These are phyloP conservation scores for Persicaria maculosa DNA, from an alignment of 148 eudicot genomes.

Conservation along the genomic window DNA sequence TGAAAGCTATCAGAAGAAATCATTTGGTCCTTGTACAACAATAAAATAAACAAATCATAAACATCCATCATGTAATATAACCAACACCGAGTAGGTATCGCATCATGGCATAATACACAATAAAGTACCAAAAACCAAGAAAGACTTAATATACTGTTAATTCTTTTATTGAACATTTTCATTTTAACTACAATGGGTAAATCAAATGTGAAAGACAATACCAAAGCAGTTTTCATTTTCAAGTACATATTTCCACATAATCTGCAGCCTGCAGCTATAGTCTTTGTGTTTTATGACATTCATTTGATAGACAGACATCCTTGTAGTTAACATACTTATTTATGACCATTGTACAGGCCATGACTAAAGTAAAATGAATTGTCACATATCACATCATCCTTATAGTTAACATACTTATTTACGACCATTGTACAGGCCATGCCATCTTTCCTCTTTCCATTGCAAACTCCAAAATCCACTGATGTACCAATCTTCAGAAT, in stretches of 20 bases:
- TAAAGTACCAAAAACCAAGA: background rate
- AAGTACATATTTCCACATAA: background rate
- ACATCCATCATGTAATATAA: background rate
- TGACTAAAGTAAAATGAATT: background rate
- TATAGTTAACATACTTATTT: conserved; percentile 49
- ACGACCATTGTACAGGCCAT: conserved; percentile 50
- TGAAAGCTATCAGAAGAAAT: background rate
- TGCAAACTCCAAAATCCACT: conserved; percentile 79
- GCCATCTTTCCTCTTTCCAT: conserved; percentile 75
- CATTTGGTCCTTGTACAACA: background rate
- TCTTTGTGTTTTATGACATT: background rate
- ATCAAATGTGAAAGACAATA: background rate
- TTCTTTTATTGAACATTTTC: background rate
- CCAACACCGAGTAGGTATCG: background rate
- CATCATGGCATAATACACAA: background rate
- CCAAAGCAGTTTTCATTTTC: background rate
- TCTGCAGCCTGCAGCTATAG: background rate
- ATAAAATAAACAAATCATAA: background rate
- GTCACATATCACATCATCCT: background rate
- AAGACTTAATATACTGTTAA: background rate
- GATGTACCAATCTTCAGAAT: conserved; percentile 82
- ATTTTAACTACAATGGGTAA: background rate
- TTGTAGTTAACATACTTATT: conserved; percentile 51
- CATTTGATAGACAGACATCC: no score
- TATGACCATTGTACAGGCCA: conserved; percentile 47